Evolutionary conservation across 1,284 basidiomycete species (phyloP).

Genomic region (Apiotrichum veenhuisii): DNA sequence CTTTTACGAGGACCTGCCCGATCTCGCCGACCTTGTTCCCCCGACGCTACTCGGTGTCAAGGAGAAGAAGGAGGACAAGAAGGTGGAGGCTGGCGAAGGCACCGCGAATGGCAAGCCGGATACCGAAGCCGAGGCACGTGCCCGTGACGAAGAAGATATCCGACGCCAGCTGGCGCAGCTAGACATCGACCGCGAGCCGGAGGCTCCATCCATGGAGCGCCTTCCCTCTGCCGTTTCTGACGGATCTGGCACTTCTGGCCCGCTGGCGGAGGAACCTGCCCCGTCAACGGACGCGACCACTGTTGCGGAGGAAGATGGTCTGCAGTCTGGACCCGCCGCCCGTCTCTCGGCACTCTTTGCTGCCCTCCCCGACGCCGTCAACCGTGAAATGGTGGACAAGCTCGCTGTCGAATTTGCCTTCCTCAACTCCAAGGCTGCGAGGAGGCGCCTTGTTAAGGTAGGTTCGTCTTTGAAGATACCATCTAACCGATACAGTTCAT

Average conservation of each 20-base stretch:
- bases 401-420: slow-evolving; percentile 94
- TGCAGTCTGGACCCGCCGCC: slow-evolving; percentile 77
- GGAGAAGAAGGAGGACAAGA: slow-evolving; percentile 50
- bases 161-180: slow-evolving; percentile 47
- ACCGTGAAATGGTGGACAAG: slow-evolving; percentile 87
- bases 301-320: slow-evolving; percentile 42
- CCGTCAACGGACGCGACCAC: slow-evolving; percentile 7
- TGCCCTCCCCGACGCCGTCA: slow-evolving; percentile 89
- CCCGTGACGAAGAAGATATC: slow-evolving; percentile 54
- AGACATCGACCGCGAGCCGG: slow-evolving; percentile 28
- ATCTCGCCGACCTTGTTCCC: slow-evolving; percentile 87
- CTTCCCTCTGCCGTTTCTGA: slow-evolving; percentile 11
- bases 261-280: slow-evolving; percentile 47
- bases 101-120: slow-evolving; percentile 10
- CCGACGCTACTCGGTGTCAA: slow-evolving; percentile 80
- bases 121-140: slow-evolving; percentile 32
- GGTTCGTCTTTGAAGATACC: slow-evolving; percentile 10
- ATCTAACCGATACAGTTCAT: slow-evolving; percentile 61
- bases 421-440: slow-evolving; percentile 89
- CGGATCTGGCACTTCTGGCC: neutral
- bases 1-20: slow-evolving; percentile 91
- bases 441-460: slow-evolving; percentile 83
- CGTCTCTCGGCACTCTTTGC: slow-evolving; percentile 86
- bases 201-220: slow-evolving; percentile 14
- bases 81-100: slow-evolving; percentile 22